Evolutionary conservation across 768 basidiomycete species (phyloP), one percentile per base, ranked within the genome.

Genomic region (Tremella mesenterica): DNA sequence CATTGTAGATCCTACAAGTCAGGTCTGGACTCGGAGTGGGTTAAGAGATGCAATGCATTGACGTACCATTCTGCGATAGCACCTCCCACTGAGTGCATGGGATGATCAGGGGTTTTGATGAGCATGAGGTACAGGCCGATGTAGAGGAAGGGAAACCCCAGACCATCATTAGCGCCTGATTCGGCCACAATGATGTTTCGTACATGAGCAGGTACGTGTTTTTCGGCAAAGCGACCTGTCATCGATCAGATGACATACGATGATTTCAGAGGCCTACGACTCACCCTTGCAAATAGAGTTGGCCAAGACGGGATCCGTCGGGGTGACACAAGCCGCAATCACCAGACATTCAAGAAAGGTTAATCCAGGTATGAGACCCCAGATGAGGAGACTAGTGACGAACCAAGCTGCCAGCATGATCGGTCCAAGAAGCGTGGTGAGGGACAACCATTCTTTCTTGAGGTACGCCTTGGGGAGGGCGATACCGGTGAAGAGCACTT

Each of bases 371-470:
- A 76, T 69, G 52, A 77, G 54, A 4, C 61, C 72, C 61, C 68
- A 72, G 28, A 77, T 65, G 29, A 77, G 56, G 1, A 73, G 53
- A 2, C 62, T 67, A 8, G 65, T 66, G 31, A 71, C 52, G 59
- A 76, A 72, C 76, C 76, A 77, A 1, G 74, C 75, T 21, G 63
- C 45, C 0, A 65, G 63, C 76, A 77, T 77, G 63, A 76, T 63
- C 0, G 75, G 75, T 3, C 68, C 44, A 0, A 77, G 55, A 3
- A 77, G 69, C 6, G 74, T 68, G 1, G 53, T 39, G 20, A 77
- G 64, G 6, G 69, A 70, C 27, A 59, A 28, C 64, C 71, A 71
- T 51, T 74, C 67, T 54, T 56, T 65, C 6, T 53, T 52, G 2
- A 77, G 61, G 57, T 76, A 77, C 0, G 73, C 74, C 30, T 74